Evolutionary conservation across 2,329 filamentous ascomycete species (phyloP), one percentile per base, ranked within the genome.

Genomic region (Exserohilum rostratum): DNA sequence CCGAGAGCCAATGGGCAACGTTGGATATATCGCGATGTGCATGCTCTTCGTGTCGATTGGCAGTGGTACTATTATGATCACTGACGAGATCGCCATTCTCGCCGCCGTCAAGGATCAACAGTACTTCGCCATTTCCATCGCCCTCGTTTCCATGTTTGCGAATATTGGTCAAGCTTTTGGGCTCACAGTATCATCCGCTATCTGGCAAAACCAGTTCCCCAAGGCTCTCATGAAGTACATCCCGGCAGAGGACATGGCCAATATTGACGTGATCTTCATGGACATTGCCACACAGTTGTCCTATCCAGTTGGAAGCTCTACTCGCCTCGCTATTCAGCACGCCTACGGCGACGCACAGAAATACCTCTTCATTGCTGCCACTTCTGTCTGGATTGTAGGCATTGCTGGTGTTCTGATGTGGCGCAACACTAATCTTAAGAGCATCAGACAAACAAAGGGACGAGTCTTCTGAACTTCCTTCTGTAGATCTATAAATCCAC

Each of bases 131-230:
- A 58, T 66, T 7, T 61, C 67, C 6, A 59, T 75, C 12, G 72
- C 72, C 4, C 50, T 65, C 5, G 80, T 85, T 2, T 79, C 88
- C 18, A 80, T 89, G n/a, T 83, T 85, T 27, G 79, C 82, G 53
- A 83, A 81, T 55, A 80, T 89, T 54, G 87, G 74, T 6, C 65
- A 69, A n/a, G 71, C 70, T 3, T 66, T 75, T 13, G 74, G 74
- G 3, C 58, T 51, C 33, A 81, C 86, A 1, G 79, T 90, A 35
- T 81, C 86, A 0, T 81, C 80, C 0, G 85, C 85, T 2, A 84
- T 90, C 55, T 90, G 86, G 86, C 84, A 82, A 6, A 54, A 61
- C 35, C 46, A 55, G 1, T 59, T 67, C 5, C 57, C 57, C 3
- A 50, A 57, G 11, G 50, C 49, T 15, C 53, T 67, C 0, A 27